Evolutionary conservation across 2,329 filamentous ascomycete genomes (phyloP).

Genomic region (Rutstroemia sp.): DNA sequence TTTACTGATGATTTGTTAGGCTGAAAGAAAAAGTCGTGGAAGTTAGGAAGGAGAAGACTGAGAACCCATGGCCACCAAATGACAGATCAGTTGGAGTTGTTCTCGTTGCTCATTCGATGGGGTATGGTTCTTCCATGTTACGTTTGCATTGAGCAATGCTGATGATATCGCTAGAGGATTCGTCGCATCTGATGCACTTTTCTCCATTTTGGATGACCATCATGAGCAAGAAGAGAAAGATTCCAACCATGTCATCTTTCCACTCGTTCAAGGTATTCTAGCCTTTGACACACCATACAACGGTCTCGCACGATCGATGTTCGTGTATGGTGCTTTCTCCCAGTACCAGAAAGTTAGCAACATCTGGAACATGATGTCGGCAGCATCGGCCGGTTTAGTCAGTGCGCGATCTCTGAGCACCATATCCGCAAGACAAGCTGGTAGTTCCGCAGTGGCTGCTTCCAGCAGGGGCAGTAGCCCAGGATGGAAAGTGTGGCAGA

Average conservation of each 20-base stretch:
- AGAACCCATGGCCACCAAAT: slow-evolving; percentile 8
- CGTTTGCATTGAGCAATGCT: slow-evolving; percentile 6
- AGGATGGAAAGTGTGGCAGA: slow-evolving; percentile 46
- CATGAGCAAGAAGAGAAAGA: slow-evolving; percentile 12
- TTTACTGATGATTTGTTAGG: background rate
- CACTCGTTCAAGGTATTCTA: slow-evolving; percentile 70
- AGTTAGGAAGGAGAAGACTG: background rate
- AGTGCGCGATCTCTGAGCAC: slow-evolving; percentile 24
- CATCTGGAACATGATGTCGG: slow-evolving; percentile 51
- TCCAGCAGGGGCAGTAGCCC: slow-evolving; percentile 20
- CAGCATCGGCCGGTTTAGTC: slow-evolving; percentile 42
- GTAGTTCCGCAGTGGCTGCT: slow-evolving; percentile 21
- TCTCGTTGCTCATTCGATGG: slow-evolving; percentile 78
- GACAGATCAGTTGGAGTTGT: slow-evolving; percentile 65
- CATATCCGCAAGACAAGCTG: slow-evolving; percentile 16
- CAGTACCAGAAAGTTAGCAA: slow-evolving; percentile 50
- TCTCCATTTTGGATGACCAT: slow-evolving; percentile 38
- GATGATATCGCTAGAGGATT: slow-evolving; percentile 50
- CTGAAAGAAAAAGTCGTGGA: slow-evolving; percentile 8
- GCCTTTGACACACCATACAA: slow-evolving; percentile 84
- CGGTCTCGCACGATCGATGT: slow-evolving; percentile 52
- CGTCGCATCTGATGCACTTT: slow-evolving; percentile 73
- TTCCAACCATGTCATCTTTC: slow-evolving; percentile 42
- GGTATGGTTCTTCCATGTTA: slow-evolving; percentile 32
- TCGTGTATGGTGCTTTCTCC: slow-evolving; percentile 52